phyloP scores from a whole-genome alignment of 345 rosid species.

The Populus nigra region DNA sequence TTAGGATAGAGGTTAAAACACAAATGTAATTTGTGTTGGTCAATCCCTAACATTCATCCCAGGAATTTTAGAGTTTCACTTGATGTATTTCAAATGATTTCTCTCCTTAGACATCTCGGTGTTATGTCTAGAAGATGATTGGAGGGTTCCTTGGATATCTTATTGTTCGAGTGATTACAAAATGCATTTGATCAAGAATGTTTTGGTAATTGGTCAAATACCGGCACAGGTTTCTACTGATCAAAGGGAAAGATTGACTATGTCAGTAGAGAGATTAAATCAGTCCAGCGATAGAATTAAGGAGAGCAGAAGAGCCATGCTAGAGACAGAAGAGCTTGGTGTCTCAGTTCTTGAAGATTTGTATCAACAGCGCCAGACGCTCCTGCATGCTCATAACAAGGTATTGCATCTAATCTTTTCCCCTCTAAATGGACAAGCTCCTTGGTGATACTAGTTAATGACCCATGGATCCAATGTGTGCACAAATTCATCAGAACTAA shows the following conservation, averaged over 20 bases:
- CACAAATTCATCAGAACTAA: background rate
- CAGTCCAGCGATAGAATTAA: constrained; percentile 66
- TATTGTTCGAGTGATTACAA: background rate
- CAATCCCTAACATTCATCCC: background rate
- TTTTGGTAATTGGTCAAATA: constrained; percentile 10
- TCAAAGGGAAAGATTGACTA: constrained; percentile 76
- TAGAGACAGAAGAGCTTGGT: constrained; percentile 96
- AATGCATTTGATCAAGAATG: constrained; percentile 1
- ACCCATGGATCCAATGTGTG: background rate
- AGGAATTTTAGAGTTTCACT: background rate
- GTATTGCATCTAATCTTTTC: constrained; percentile 30
- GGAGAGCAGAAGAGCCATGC: constrained; percentile 83
- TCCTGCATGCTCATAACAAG: constrained; percentile 67
- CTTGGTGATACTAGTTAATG: background rate
- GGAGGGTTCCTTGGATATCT: background rate
- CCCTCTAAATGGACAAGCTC: background rate
- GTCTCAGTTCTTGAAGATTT: constrained; percentile 94
- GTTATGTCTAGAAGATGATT: background rate
- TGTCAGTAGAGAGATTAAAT: constrained; percentile 70
- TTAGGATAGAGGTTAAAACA: background rate
- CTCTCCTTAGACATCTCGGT: background rate
- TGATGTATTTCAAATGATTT: background rate
- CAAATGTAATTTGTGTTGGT: background rate
- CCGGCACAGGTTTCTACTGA: constrained; percentile 52
- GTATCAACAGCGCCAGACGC: constrained; percentile 85